These are phyloP conservation scores for Hypoxylon sp. DNA, from an alignment of 2,329 filamentous ascomycete species.

Conservation along the genomic window DNA sequence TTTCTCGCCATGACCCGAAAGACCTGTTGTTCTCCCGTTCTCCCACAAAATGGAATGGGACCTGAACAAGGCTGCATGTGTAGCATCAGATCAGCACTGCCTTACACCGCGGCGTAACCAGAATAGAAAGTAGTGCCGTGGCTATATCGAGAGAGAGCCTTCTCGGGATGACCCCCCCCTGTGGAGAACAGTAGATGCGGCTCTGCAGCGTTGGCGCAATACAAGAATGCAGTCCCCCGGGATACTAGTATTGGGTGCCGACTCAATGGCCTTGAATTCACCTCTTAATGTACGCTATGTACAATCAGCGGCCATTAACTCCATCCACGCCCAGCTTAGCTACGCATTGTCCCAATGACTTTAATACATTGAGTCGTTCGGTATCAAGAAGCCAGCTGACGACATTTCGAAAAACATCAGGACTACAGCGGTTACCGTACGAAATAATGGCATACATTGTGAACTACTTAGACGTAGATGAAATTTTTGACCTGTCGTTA, in stretches of 20 bases:
- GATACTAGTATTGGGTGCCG: conserved; percentile 14
- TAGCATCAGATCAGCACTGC: conserved; percentile 14
- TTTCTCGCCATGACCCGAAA: not conserved
- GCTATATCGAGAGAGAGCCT: not conserved
- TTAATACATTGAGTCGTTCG: not conserved
- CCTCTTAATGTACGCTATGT: conserved; percentile 23
- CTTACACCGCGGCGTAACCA: not conserved
- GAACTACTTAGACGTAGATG: conserved; percentile 68
- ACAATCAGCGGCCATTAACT: conserved; percentile 1
- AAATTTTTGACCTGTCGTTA: conserved; percentile 70
- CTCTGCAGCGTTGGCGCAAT: conserved; percentile 8
- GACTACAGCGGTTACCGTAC: conserved; percentile 65
- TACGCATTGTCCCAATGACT: not conserved
- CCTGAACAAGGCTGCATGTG: conserved; percentile 9
- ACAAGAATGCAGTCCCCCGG: conserved; percentile 16
- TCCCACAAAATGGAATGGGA: conserved; percentile 1
- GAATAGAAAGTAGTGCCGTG: not conserved
- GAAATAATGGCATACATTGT: conserved; percentile 75
- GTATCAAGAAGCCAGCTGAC: conserved; percentile 33
- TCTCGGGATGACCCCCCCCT: not conserved
- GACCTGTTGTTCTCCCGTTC: not conserved
- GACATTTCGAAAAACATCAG: conserved; percentile 34
- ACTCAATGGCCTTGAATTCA: conserved; percentile 8
- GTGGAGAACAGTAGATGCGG: conserved; percentile 14
- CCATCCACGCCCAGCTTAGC: conserved; percentile 8